Percentiles rank a stretch among this genome's conserved stretches.
phyloP scores from a whole-genome alignment of 768 basidiomycete species.

The Mycena vitilis region DNA sequence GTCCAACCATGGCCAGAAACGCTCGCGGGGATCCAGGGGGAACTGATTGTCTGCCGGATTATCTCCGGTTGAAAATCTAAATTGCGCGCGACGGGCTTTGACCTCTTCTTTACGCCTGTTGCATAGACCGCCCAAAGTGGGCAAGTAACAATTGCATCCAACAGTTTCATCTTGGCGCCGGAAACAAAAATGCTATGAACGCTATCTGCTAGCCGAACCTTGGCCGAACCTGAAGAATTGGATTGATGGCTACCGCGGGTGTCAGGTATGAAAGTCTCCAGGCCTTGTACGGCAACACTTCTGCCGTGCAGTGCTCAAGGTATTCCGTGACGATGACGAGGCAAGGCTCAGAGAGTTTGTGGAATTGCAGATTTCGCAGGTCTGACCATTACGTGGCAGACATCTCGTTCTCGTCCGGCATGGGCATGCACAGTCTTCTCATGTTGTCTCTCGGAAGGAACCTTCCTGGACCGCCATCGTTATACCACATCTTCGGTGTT shows the following conservation, averaged over 20 bases:
- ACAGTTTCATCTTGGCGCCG: background rate
- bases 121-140: background rate
- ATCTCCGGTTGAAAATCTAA: too few relatives aligned
- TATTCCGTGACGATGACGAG: background rate
- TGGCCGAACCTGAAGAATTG: background rate
- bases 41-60: background rate
- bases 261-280: background rate
- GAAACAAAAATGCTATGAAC: background rate
- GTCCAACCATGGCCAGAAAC: background rate
- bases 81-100: too few relatives aligned
- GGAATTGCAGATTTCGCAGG: background rate
- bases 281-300: slow-evolving; percentile 5
- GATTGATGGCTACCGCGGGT: background rate
- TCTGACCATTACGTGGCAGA: background rate
- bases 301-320: slow-evolving; percentile 1
- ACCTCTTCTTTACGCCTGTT: background rate
- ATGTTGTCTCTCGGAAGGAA: too few relatives aligned
- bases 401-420: background rate
- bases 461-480: background rate
- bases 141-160: background rate
- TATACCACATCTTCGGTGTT: background rate
- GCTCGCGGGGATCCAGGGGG: too few relatives aligned
- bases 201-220: slow-evolving; percentile 1
- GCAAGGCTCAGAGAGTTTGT: background rate
- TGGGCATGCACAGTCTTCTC: too few relatives aligned